Evolutionary conservation across 768 basidiomycete species (phyloP).

Genomic region (Serendipita sp.): DNA sequence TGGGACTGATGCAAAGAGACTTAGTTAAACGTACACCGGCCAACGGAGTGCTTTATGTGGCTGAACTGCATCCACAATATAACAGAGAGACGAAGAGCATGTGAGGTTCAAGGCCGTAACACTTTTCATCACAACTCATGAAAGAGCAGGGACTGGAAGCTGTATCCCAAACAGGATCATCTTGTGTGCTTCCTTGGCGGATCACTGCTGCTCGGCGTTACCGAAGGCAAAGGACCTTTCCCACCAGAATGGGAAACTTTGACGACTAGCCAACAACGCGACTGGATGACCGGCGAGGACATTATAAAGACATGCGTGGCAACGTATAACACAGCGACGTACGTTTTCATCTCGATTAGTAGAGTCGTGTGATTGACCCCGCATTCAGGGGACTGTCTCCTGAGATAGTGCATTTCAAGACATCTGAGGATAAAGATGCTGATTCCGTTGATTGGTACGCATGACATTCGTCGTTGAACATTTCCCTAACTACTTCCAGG

Average conservation of each 20-base stretch:
- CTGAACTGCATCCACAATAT: slow-evolving; percentile 58
- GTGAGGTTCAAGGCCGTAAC: slow-evolving; percentile 19
- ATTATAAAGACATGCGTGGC: slow-evolving; percentile 78
- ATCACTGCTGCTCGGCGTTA: slow-evolving; percentile 80
- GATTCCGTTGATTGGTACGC: slow-evolving; percentile 53
- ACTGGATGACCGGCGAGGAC: slow-evolving; percentile 69
- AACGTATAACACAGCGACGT: slow-evolving; percentile 75
- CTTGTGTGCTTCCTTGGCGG: slow-evolving; percentile 91
- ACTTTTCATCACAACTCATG: not conserved
- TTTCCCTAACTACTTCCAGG: not conserved
- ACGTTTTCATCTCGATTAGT: slow-evolving; percentile 15
- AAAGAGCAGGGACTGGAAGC: slow-evolving; percentile 44
- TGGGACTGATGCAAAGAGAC: slow-evolving; percentile 61
- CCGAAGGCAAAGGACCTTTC: slow-evolving; percentile 40
- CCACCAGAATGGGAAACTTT: slow-evolving; percentile 53
- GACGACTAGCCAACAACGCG: slow-evolving; percentile 44
- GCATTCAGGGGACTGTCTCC: slow-evolving; percentile 58
- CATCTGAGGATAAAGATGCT: slow-evolving; percentile 33
- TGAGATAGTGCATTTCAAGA: slow-evolving; percentile 78
- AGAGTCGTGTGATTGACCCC: no score
- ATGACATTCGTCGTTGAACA: slow-evolving; percentile 25
- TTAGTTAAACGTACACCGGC: slow-evolving; percentile 50
- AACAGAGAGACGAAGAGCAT: slow-evolving; percentile 16
- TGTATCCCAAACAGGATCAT: slow-evolving; percentile 85
- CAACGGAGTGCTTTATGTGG: slow-evolving; percentile 55